A percentile compares a stretch with the other conserved stretches of the same genome.
These are phyloP conservation scores for Serendipita sp. DNA, from an alignment of 768 basidiomycete genomes.

Conservation along the genomic window DNA sequence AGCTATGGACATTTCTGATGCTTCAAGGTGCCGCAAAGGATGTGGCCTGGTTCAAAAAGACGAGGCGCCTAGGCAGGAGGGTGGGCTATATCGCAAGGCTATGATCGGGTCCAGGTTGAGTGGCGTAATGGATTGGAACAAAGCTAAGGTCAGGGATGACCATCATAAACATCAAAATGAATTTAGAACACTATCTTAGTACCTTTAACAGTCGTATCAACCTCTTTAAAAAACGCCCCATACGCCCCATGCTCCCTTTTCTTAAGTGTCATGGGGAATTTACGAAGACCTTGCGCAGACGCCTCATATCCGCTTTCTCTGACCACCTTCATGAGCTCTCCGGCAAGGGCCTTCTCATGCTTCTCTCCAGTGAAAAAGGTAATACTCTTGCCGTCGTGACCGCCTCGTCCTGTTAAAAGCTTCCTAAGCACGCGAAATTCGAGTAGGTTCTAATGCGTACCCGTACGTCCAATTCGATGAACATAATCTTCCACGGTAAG, in stretches of 20 bases:
- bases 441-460: constrained; percentile 24
- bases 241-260: constrained; percentile 87
- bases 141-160: not conserved
- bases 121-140: not conserved
- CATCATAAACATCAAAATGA: not conserved
- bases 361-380: constrained; percentile 94
- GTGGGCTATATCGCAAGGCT: no score
- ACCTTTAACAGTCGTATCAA: not conserved
- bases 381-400: constrained; percentile 75
- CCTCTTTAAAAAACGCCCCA: constrained; percentile 25
- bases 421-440: constrained; percentile 1
- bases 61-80: no score
- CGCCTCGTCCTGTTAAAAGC: constrained; percentile 60
- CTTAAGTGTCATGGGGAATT: constrained; percentile 94
- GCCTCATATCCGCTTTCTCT: constrained; percentile 66
- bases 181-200: constrained; percentile 1
- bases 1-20: not conserved
- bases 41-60: no score
- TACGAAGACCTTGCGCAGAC: constrained; percentile 49
- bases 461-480: constrained; percentile 80
- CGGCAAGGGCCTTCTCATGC: constrained; percentile 74
- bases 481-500: constrained; percentile 89
- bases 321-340: constrained; percentile 83
- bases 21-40: no score
- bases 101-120: not conserved